phyloP scores from a whole-genome alignment of 805 yeast species.

The Cyberlindnera bimundalis region DNA sequence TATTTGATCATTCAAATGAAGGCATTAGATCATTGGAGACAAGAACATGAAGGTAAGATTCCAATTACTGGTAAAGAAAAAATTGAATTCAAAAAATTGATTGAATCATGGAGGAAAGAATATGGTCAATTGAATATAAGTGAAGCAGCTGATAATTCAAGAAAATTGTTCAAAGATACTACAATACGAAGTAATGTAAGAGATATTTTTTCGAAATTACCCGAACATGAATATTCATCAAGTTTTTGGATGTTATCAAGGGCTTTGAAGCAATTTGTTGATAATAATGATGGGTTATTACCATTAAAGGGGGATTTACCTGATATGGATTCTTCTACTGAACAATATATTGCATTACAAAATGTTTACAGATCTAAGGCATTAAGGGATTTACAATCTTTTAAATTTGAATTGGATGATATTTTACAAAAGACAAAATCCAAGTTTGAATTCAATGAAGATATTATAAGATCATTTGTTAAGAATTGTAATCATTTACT shows the following conservation, averaged over 20 bases:
- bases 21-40: constrained; percentile 43
- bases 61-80: constrained; percentile 41
- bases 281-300: constrained; percentile 37
- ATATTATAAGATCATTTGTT: constrained; percentile 48
- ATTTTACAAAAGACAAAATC: constrained; percentile 16
- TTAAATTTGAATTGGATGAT: constrained; percentile 34
- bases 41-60: constrained; percentile 20
- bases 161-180: constrained; percentile 38
- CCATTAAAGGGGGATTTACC: constrained; percentile 77
- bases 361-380: constrained; percentile 56
- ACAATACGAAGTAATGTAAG: constrained; percentile 29
- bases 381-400: constrained; percentile 39
- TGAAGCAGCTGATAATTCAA: constrained; percentile 46
- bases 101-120: constrained; percentile 36
- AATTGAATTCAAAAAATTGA: constrained; percentile 35
- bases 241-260: constrained; percentile 61
- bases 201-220: constrained; percentile 24
- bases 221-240: constrained; percentile 3
- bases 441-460: constrained; percentile 18
- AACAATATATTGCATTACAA: constrained; percentile 55
- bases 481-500: constrained; percentile 52
- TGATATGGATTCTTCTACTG: constrained; percentile 83
- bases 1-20: constrained; percentile 59
- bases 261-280: constrained; percentile 52
- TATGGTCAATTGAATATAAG: constrained; percentile 42